Base-by-base conservation (phyloP, 768 basidiomycete genomes). In the Pisolithus albus region DNA sequence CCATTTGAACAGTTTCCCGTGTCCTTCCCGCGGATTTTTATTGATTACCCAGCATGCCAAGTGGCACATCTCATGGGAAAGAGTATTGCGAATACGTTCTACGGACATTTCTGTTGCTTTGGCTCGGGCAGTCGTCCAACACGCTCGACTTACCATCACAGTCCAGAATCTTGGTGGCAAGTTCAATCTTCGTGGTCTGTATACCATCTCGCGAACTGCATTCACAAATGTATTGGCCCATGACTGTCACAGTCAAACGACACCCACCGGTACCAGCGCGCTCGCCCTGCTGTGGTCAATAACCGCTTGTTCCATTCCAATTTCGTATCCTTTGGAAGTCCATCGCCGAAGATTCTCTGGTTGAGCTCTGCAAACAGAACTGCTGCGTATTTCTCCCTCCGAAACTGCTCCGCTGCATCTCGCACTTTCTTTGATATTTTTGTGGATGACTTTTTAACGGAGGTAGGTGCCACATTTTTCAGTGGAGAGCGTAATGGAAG, bases 41-140 rank as follows among this genome's bases (percentile, higher is more conserved):
- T 86, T 80, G 50, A 94, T 88, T 21, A 88, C 71, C 91, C 91
- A 94, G 51, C 80, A 80, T 2, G 92, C 92, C 32, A 94, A 67
- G 70, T 93, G 92, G 59, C 91, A 93, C 90, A 93, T 92, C 65
- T 94, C 92, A 59, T 94, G 92, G 28, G 88, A 82, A 11, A 94
- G 69, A 1, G 91, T 93, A 60, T 86, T 84, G 34, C 84, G 75
- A 46, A 93, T 85, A 37, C 89, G 80, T 49, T 88, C 91, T 92
- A 52, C 13, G 34, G 7, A 1, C 30, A 51, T n/a, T 2, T 37
- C 28, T 26, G 47, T 23, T 21, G 41, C 15, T 42, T 41, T 19
- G 15, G 21, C 21, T 4, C 21, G 21, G 21, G 11, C 7, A n/a
- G 7, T 9, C 10, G 23, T 18, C 23, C 34, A n/a, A 7, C 34